Evolutionary conservation across 176 grass and related monocot genomes (phyloP).

Genomic region (Juncus effusus): DNA sequence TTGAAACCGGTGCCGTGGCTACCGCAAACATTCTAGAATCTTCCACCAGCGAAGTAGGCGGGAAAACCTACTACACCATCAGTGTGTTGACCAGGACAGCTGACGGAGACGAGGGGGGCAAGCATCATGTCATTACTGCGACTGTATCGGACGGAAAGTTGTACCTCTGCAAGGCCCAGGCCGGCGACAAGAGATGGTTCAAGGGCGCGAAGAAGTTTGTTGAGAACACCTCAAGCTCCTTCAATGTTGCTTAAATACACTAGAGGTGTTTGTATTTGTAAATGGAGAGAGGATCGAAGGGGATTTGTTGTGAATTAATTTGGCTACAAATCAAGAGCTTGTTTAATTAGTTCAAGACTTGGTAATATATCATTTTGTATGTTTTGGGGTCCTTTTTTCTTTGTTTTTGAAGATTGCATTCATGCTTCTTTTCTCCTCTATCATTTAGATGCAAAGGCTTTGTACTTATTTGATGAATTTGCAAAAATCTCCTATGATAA

Average conservation of each 20-base stretch:
- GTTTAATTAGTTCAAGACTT: constrained; percentile 33
- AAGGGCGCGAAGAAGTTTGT: constrained; percentile 87
- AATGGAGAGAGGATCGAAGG: constrained; percentile 39
- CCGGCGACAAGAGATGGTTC: constrained; percentile 97
- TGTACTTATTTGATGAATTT: no score
- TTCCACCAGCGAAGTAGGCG: constrained; percentile 38
- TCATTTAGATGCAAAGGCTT: no score
- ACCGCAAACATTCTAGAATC: constrained; percentile 80
- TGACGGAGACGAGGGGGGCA: constrained; percentile 83
- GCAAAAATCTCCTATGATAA: no score
- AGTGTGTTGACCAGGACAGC: constrained; percentile 92
- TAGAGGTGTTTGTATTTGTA: constrained; percentile 54
- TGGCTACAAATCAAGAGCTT: constrained; percentile 28
- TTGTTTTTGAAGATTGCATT: no score
- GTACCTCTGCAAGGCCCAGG: constrained; percentile 96
- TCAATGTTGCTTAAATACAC: constrained; percentile 59
- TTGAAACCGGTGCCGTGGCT: constrained; percentile 69
- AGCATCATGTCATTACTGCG: constrained; percentile 76
- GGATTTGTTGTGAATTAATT: constrained; percentile 26
- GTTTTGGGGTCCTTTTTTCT: background rate
- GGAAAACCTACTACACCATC: constrained; percentile 81
- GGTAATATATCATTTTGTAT: constrained; percentile 18
- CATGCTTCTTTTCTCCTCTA: no score
- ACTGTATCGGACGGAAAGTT: constrained; percentile 75
- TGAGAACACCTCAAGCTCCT: constrained; percentile 60